A percentile compares a stretch with the other conserved stretches of the same genome.
Evolutionary conservation across 1,284 basidiomycete genomes (phyloP).

Genomic region (Mycosarcoma maydis): DNA sequence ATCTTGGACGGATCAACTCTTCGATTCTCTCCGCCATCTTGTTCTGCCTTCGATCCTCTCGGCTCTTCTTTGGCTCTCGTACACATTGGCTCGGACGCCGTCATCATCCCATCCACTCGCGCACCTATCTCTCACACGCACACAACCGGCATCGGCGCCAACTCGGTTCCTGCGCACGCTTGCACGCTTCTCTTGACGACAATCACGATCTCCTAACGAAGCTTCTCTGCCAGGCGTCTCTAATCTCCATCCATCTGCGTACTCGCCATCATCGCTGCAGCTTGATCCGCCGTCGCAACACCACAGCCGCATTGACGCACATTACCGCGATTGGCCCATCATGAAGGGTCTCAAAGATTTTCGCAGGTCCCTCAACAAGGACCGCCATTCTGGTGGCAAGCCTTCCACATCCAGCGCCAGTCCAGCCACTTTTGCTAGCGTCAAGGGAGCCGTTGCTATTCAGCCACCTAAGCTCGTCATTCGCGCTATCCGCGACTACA

Average conservation of each 20-base stretch:
- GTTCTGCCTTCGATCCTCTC: neutral
- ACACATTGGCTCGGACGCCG: neutral
- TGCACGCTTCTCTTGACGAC: constrained; percentile 2
- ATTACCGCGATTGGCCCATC: neutral
- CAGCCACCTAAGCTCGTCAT: constrained; percentile 93
- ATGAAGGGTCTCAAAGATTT: constrained; percentile 66
- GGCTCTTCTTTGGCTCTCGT: neutral
- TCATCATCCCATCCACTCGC: neutral
- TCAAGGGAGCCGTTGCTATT: constrained; percentile 51
- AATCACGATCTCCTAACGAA: constrained; percentile 9
- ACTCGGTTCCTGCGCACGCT: too few species aligned
- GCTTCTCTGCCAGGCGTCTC: neutral
- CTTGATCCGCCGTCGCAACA: neutral
- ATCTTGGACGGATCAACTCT: too few species aligned
- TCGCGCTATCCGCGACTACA: constrained; percentile 79
- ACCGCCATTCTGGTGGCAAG: constrained; percentile 50
- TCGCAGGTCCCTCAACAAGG: constrained; percentile 61
- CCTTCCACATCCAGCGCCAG: constrained; percentile 17
- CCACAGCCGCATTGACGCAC: neutral
- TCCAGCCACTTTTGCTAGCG: constrained; percentile 42
- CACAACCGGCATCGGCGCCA: too few species aligned
- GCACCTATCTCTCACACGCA: too few species aligned
- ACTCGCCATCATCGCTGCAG: neutral
- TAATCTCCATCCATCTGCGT: too few species aligned
- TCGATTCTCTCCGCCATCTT: neutral